Base-by-base conservation (phyloP, 805 yeast species). In the Pichia heedii region DNA sequence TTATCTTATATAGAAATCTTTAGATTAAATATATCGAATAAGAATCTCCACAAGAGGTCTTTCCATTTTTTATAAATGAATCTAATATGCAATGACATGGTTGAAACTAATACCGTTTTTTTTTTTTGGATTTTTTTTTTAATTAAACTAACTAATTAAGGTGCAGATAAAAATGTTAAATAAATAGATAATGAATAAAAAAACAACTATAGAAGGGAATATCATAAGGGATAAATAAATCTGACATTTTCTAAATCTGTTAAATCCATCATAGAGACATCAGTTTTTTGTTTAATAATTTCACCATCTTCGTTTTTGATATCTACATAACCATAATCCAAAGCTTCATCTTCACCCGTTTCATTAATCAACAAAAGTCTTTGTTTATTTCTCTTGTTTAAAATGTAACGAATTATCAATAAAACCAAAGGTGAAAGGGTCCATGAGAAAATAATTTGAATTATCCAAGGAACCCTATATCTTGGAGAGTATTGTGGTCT, bases 221-320 rank as follows among this genome's bases (percentile, higher is more conserved):
- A 24, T 16, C 15, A 74, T 67, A 49, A 73, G 12, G 13, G 13
- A 24, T 24, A 24, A 24, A 24, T 6, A 6, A 24, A 74, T 21
- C 61, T 54, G 48, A 67, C 59, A 51, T 73, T 73, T 48, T 74
- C 74, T 19, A 65, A 54, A 49, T 74, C 79, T 3, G 80, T 75
- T 32, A 72, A 54, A 53, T 73, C 79, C 44, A 73, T 56, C 53
- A 67, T 62, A 0, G 74, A 71, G 34, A 68, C 42, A 41, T 68
- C 60, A n/a, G 65, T 70, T 22, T 54, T 48, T 29, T 44, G 50
- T 19, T 47, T 50, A 33, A 51, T 63, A 26, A 54, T 56, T 34
- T 58, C 58, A 10, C 63, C 67, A 22, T 50, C 42, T 2, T 53
- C 60, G 39, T 64, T 58, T 37, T 62, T 41, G 12, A 15, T 15